A percentile compares a stretch with the other conserved stretches of the same genome.
Evolutionary conservation across 1,284 basidiomycete species (phyloP).

Genomic region (Ganoderma sinense): DNA sequence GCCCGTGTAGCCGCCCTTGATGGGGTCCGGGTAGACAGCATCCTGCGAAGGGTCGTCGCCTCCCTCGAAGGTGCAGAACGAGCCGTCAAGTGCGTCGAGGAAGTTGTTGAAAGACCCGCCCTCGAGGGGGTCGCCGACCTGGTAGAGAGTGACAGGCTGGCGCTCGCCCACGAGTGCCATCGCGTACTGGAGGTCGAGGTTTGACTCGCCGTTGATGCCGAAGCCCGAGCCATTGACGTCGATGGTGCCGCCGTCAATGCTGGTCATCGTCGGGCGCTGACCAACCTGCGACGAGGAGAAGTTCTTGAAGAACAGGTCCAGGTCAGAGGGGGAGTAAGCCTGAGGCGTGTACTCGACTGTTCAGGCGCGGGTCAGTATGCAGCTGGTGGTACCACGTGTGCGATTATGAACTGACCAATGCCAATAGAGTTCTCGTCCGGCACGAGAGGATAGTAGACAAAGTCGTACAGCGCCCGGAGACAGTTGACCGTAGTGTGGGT

Average conservation of each 20-base stretch:
- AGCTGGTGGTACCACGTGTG: background rate
- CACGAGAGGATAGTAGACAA: slow-evolving; percentile 3
- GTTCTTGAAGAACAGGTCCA: slow-evolving; percentile 51
- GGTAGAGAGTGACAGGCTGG: slow-evolving; percentile 48
- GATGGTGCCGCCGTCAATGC: slow-evolving; percentile 54
- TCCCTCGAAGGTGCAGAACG: slow-evolving; percentile 68
- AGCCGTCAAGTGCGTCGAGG: slow-evolving; percentile 55
- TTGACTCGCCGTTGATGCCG: slow-evolving; percentile 55
- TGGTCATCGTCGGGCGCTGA: slow-evolving; percentile 30
- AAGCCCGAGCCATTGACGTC: slow-evolving; percentile 36
- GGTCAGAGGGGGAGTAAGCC: slow-evolving; percentile 48
- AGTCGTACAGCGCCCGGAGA: slow-evolving; percentile 40
- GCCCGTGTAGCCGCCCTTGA: slow-evolving; percentile 25
- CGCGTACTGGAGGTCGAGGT: slow-evolving; percentile 60
- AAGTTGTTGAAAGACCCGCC: slow-evolving; percentile 54
- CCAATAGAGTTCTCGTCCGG: slow-evolving; percentile 44
- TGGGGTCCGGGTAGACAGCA: slow-evolving; percentile 32
- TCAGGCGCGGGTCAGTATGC: background rate
- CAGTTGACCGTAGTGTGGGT: slow-evolving; percentile 60
- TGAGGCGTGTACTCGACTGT: slow-evolving; percentile 58
- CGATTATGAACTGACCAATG: slow-evolving; percentile 53
- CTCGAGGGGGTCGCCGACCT: slow-evolving; percentile 29
- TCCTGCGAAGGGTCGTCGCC: slow-evolving; percentile 58
- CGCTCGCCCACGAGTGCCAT: slow-evolving; percentile 53
- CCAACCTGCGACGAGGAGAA: slow-evolving; percentile 45